Conservation (phyloP, 1,139 yeast species). For the Magnusiomyces paraingens region DNA sequence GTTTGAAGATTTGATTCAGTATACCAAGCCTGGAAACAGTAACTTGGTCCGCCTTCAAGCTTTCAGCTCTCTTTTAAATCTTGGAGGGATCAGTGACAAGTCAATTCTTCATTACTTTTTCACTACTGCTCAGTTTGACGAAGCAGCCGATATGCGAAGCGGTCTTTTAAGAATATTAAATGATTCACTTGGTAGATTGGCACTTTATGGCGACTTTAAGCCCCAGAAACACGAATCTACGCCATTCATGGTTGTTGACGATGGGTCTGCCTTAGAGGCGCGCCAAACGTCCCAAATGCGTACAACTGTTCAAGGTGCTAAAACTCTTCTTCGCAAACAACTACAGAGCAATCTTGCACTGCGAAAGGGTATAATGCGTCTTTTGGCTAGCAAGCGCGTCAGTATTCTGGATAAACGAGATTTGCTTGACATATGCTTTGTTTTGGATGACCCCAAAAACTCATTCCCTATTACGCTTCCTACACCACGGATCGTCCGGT, state of each 20-base stretch:
- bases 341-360: constrained; percentile 61
- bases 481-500: constrained; percentile 60
- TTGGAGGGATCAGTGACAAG: constrained; percentile 72
- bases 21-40: constrained; percentile 46
- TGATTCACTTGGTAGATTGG: constrained; percentile 58
- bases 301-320: constrained; percentile 53
- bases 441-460: constrained; percentile 61
- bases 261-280: constrained; percentile 36
- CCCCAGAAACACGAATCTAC: constrained; percentile 13
- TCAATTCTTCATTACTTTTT: constrained; percentile 57
- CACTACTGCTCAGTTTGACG: constrained; percentile 50
- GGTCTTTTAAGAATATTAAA: constrained; percentile 45
- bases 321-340: constrained; percentile 59
- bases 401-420: constrained; percentile 56
- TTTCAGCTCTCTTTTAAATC: constrained; percentile 56
- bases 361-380: constrained; percentile 56
- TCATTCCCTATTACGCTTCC: constrained; percentile 54
- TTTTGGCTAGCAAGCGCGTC: constrained; percentile 46
- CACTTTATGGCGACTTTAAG: constrained; percentile 46
- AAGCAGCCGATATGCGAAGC: constrained; percentile 46
- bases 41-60: constrained; percentile 60
- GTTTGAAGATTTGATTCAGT: constrained; percentile 44
- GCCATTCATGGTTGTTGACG: constrained; percentile 19
- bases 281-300: constrained; percentile 39
- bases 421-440: constrained; percentile 57